Base-by-base conservation (phyloP, 768 basidiomycete genomes). In the Candolleomyces eurysporus region DNA sequence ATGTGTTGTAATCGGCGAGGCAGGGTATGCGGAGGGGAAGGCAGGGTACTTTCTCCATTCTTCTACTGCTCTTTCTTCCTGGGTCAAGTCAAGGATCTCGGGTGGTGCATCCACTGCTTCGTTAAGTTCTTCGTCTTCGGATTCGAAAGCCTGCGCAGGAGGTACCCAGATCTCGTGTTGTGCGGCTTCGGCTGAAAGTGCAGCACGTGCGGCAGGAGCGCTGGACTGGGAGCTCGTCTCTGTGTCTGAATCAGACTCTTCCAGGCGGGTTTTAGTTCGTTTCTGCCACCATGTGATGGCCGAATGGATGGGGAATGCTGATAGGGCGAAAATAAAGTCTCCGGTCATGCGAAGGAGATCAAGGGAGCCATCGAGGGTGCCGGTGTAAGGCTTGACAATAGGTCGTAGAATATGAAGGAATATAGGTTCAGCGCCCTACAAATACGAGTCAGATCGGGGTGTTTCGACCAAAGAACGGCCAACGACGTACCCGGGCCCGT, bases 361-460 rank as follows among this genome's bases (percentile, higher is more conserved):
- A 31, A 92, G 76, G 13, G 81, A 60, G 16, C 84, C 77, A 68
- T 94, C 92, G 40, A 94, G 73, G 1, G 87, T 81, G 5, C 77
- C 66, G 14, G 83, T 81, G 66, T 94, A 91, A 6, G 92, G 92
- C 68, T 87, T 90, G 66, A 94, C 71, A 36, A 90, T 68, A 16
- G 93, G 92, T 19, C 92, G 89, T 11, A 94, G 81, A 59, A 93
- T 72, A 71, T 94, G 90, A 19, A 94, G 78, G 67, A 85, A 92
- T 49, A 94, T 82, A 7, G 92, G 93, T 73, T 94, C 93, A 31
- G 93, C 90, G 30, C 91, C 91, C 92, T 94, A 66, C 42, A 40
- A 42, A 26, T 21, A 45, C 14, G 48, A 17, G 26, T 63, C 17
- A 61, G 45, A 36, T 36, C 36, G 32, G 30, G 26, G 32, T 54